Evolutionary conservation across 306 rosid species (phyloP).

Genomic region (Nissolia schottii): DNA sequence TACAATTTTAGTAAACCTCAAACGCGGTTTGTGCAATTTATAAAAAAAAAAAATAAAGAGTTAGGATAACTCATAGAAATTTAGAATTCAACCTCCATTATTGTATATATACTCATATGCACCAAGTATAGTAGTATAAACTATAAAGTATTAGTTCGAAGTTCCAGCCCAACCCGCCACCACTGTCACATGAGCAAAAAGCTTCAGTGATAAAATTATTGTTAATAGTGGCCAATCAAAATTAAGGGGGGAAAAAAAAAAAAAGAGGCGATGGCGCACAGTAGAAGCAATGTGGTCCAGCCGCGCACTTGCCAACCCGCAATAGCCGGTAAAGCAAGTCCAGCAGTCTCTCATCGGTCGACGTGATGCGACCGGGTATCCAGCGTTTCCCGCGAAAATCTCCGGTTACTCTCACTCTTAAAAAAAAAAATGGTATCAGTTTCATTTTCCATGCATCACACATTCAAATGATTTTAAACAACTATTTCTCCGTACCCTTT

Average conservation of each 20-base stretch:
- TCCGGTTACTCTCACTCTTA: slow-evolving; percentile 25
- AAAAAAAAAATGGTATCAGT: neutral
- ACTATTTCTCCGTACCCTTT: neutral
- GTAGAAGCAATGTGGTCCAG: slow-evolving; percentile 12
- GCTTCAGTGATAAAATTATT: neutral
- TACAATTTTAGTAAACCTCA: too few species aligned
- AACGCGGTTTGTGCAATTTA: too few species aligned
- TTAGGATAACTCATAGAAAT: neutral
- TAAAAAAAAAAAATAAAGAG: too few species aligned
- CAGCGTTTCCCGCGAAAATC: slow-evolving; percentile 56
- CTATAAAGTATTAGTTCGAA: too few species aligned
- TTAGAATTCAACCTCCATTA: too few species aligned
- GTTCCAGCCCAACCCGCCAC: too few species aligned
- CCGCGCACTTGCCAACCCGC: slow-evolving; percentile 33
- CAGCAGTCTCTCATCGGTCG: neutral
- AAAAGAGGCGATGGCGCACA: neutral
- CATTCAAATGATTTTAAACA: too few species aligned
- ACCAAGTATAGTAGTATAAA: too few species aligned
- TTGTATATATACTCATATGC: too few species aligned
- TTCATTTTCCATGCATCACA: neutral
- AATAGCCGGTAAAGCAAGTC: slow-evolving; percentile 34
- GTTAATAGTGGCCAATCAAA: neutral
- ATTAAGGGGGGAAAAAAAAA: too few species aligned
- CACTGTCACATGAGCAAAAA: neutral
- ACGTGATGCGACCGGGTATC: slow-evolving; percentile 31